phyloP scores from a whole-genome alignment of 371 early-diverging fungal species.

The Coemansia sp. region DNA sequence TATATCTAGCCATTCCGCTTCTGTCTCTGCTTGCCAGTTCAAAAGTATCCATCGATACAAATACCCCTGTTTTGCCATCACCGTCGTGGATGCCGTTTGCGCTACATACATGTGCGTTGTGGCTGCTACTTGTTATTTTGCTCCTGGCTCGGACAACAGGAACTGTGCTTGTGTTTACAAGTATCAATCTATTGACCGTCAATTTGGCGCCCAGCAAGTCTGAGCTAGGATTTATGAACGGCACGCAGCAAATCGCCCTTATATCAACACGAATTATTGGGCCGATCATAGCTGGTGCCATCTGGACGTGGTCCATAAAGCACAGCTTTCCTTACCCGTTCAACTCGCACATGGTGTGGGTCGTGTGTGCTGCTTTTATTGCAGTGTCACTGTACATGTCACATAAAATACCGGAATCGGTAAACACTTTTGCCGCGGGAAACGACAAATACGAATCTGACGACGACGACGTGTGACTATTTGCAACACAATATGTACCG shows the following conservation, averaged over 20 bases:
- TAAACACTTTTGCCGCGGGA: constrained; percentile 36
- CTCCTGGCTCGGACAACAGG: constrained; percentile 27
- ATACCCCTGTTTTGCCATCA: not conserved
- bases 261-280: constrained; percentile 34
- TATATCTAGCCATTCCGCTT: constrained; percentile 55
- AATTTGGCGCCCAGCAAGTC: constrained; percentile 43
- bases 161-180: constrained; percentile 33
- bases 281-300: constrained; percentile 37
- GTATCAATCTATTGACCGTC: constrained; percentile 41
- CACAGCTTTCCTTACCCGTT: constrained; percentile 41
- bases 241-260: constrained; percentile 44
- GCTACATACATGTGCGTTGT: constrained; percentile 2
- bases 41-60: constrained; percentile 2
- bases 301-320: constrained; percentile 49
- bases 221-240: constrained; percentile 50
- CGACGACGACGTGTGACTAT: not conserved
- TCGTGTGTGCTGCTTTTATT: constrained; percentile 14
- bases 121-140: constrained; percentile 26
- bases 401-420: constrained; percentile 20
- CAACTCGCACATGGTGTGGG: constrained; percentile 49
- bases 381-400: constrained; percentile 12
- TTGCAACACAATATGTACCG: no score
- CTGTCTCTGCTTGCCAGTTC: constrained; percentile 27
- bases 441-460: not conserved
- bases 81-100: not conserved